These are phyloP conservation scores for Vitrella brassicaformis DNA, from an alignment of 73 alveolate species.

Conservation along the genomic window DNA sequence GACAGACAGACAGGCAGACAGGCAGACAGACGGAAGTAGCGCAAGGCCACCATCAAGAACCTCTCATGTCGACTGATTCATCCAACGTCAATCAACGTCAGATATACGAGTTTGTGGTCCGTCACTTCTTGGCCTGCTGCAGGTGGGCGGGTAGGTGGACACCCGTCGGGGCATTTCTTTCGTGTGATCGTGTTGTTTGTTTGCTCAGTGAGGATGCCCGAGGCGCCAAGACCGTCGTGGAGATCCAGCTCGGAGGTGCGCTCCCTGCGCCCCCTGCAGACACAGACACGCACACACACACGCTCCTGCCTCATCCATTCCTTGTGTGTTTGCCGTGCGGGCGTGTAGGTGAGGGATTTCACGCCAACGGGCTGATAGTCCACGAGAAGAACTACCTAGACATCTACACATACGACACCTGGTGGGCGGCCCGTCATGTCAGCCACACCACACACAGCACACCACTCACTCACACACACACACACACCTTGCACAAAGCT, in stretches of 20 bases:
- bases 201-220: conserved; percentile 68
- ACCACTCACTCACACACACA: no score
- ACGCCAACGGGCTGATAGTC: conserved; percentile 68
- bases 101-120: conserved; percentile 81
- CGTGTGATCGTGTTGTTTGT: not conserved
- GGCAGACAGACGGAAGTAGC: not conserved
- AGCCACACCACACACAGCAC: no score
- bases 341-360: conserved; percentile 79
- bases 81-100: no score
- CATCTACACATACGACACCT: conserved; percentile 79
- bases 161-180: no score
- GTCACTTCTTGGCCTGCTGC: conserved; percentile 91
- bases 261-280: no score
- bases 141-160: not conserved
- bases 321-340: no score
- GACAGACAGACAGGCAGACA: not conserved
- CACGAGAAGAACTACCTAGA: conserved; percentile 76
- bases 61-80: conserved; percentile 43
- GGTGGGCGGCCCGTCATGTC: no score
- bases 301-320: no score
- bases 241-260: conserved; percentile 10
- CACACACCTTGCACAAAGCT: not conserved
- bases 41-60: not conserved
- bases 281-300: no score
- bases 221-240: conserved; percentile 84